Percentiles rank a stretch among this genome's conserved stretches.
Conservation (phyloP, 176 grass and related monocot genomes). For the Poa pratensis region DNA sequence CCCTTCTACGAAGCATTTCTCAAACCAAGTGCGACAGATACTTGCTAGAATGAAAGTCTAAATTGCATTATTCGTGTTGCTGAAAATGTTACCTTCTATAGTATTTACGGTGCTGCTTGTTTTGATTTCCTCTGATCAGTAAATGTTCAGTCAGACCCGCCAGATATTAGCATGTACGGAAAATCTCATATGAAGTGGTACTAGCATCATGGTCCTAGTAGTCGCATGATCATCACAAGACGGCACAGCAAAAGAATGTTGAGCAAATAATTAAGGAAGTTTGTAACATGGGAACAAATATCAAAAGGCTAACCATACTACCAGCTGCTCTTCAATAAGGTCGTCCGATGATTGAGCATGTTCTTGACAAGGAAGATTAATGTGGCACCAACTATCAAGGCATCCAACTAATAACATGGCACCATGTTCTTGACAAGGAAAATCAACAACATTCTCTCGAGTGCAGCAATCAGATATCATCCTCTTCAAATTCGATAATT, state of each 20-base stretch:
- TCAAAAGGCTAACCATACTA: neutral
- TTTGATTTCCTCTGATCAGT: slow-evolving; percentile 11
- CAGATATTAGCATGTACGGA: neutral
- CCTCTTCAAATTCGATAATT: neutral
- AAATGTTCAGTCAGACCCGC: neutral
- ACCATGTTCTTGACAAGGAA: slow-evolving; percentile 29
- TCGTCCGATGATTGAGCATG: neutral
- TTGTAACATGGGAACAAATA: neutral
- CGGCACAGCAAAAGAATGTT: neutral
- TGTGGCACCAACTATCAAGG: neutral
- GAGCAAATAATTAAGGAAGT: slow-evolving; percentile 15
- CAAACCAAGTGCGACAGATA: slow-evolving; percentile 13
- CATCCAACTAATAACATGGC: slow-evolving; percentile 16
- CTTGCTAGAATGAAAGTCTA: neutral
- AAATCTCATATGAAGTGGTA: slow-evolving; percentile 2
- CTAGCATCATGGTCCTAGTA: neutral
- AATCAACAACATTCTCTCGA: neutral
- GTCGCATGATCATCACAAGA: neutral
- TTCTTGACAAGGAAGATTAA: no score
- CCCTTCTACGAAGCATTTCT: neutral
- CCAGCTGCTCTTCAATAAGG: neutral
- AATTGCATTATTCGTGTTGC: neutral
- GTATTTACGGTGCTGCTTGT: neutral
- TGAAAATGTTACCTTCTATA: neutral
- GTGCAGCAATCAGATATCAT: neutral